Conservation (phyloP, 768 basidiomycete genomes). For the Pholiota molesta region DNA sequence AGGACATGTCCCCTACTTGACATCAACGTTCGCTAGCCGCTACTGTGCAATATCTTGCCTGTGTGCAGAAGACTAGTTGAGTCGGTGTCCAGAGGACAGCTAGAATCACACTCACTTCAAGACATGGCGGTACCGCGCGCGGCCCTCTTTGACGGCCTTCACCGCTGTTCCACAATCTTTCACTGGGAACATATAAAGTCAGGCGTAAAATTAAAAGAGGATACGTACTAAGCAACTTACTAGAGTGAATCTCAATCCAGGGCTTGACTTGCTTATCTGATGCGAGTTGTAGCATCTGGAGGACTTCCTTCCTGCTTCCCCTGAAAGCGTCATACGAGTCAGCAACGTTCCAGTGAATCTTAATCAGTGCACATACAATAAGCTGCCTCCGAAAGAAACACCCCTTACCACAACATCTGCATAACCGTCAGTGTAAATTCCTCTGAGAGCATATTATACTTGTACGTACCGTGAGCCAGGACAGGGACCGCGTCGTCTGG, state of each 20-base stretch:
- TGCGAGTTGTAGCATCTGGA: constrained; percentile 62
- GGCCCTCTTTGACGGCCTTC: constrained; percentile 46
- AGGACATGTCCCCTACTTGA: neutral
- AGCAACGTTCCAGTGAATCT: constrained; percentile 1
- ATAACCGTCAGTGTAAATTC: neutral
- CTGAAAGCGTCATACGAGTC: constrained; percentile 37
- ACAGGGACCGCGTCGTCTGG: constrained; percentile 51
- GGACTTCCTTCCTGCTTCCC: constrained; percentile 60
- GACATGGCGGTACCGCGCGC: constrained; percentile 58
- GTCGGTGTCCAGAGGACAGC: neutral
- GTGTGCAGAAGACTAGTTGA: neutral
- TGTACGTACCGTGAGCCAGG: constrained; percentile 27
- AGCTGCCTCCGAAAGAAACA: constrained; percentile 32
- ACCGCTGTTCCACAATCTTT: constrained; percentile 50
- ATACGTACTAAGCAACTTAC: constrained; percentile 24
- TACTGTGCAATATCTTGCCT: constrained; percentile 22
- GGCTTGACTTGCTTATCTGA: constrained; percentile 54
- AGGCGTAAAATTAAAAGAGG: neutral
- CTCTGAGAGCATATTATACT: constrained; percentile 13
- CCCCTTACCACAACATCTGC: constrained; percentile 29
- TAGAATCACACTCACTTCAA: constrained; percentile 32
- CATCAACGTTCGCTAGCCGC: neutral
- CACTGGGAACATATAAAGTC: constrained; percentile 30
- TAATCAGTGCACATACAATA: constrained; percentile 23
- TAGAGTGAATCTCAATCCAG: constrained; percentile 48